Base-by-base conservation (phyloP, 2,329 filamentous ascomycete species). In the Phialocephala sp. region DNA sequence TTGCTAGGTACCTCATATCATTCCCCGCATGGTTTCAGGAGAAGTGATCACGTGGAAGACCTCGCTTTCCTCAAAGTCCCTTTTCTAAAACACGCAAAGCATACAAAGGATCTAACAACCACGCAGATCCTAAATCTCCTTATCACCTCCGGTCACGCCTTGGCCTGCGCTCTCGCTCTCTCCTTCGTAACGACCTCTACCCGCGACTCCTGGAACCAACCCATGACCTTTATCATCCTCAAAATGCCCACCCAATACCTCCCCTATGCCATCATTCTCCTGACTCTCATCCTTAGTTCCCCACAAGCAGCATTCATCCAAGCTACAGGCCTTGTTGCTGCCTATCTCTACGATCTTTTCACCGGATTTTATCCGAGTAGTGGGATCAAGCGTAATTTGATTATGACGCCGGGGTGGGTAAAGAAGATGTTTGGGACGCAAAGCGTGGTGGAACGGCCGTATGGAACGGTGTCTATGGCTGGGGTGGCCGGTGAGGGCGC, bases 291-390 rank as follows among this genome's bases (percentile, higher is more conserved):
- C 61, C 85, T 91, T 74, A 82, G 80, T 6, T 88, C 88, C 8
- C 82, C 83, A 45, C 70, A 78, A 4, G 79, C 79, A 20, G 84
- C 91, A n/a, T 72, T 91, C 60, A 74, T 87, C 4, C 88, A 95
- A 73, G 77, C 88, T 8, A 90, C 86, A 41, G 94, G 94, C 18
- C 83, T 97, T 18, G 69, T 94, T 39, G 91, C 93, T 12, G 93
- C 93, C 2, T 94, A 97, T 76, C 74, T 94, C 27, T 96, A 92
- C 78, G 91, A 97, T 76, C 97, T 97, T 74, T 78, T 97, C 58
- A 91, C 91, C 1, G 86, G 91, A 55, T 84, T 97, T 58, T 97
- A 93, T 82, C 94, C 94, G 2, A 87, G 91, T 66, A 94, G 94
- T 74, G 93, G 92, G 27, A 91, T 91, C 62, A 94, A 94, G 0